These are phyloP conservation scores for Musa schizocarpa DNA, from an alignment of 176 grass and related monocot genomes.

Conservation along the genomic window DNA sequence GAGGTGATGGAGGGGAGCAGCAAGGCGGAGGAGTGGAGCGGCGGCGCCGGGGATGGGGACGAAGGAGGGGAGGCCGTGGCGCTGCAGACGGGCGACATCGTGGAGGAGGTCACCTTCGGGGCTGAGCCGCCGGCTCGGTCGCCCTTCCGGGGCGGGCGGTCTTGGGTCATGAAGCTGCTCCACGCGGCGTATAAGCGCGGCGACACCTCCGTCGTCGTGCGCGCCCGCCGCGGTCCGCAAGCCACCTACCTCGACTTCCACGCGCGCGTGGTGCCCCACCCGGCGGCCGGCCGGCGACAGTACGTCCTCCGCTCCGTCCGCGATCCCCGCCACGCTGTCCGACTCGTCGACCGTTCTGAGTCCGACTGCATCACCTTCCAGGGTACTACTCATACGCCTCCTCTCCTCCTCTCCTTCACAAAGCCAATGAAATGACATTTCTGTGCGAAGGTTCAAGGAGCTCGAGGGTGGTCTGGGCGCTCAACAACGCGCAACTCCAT, in stretches of 20 bases:
- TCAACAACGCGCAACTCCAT: conserved; percentile 43
- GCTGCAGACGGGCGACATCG: conserved; percentile 18
- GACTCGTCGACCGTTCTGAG: conserved; percentile 68
- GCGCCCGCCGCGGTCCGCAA: neutral
- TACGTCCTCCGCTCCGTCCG: conserved; percentile 71
- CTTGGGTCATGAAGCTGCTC: conserved; percentile 43
- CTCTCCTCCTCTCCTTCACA: neutral
- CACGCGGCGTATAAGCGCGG: conserved; percentile 54
- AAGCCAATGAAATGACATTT: neutral
- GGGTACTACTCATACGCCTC: conserved; percentile 17
- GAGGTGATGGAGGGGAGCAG: neutral
- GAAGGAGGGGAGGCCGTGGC: neutral
- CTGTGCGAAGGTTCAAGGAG: conserved; percentile 40
- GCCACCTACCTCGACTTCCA: conserved; percentile 26
- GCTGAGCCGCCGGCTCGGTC: neutral
- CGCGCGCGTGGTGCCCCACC: conserved; percentile 33
- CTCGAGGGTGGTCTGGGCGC: conserved; percentile 35
- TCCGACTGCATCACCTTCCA: conserved; percentile 84
- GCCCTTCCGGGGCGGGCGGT: conserved; percentile 13
- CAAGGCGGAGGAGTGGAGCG: conserved; percentile 21
- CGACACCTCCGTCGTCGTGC: conserved; percentile 18
- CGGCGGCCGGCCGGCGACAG: conserved; percentile 10
- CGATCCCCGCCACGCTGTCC: conserved; percentile 83
- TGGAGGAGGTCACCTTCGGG: conserved; percentile 13
- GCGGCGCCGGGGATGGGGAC: neutral